Evolutionary conservation across 2,329 filamentous ascomycete genomes (phyloP).

Genomic region (Domatiomyces catenatus): DNA sequence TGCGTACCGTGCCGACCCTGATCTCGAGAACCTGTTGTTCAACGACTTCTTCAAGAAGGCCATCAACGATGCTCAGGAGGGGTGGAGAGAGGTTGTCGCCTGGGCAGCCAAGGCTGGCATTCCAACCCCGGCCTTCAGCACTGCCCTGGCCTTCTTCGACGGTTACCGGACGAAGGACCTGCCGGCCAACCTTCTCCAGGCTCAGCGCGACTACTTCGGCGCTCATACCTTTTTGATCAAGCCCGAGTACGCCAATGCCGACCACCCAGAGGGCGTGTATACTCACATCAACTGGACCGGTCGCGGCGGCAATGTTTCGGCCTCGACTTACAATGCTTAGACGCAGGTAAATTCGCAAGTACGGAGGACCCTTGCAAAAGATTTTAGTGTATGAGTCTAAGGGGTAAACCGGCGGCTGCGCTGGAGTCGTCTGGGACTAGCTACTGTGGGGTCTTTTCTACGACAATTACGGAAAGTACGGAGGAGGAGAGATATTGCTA

Average conservation of each 20-base stretch:
- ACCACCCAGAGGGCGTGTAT: constrained; percentile 72
- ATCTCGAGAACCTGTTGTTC: constrained; percentile 96
- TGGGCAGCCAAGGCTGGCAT: constrained; percentile 90
- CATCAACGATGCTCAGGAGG: constrained; percentile 87
- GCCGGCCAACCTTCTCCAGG: constrained; percentile 94
- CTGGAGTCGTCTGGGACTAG: too few relatives aligned
- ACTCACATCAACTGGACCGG: constrained; percentile 99
- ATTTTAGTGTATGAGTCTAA: too few relatives aligned
- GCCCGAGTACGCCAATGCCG: constrained; percentile 59
- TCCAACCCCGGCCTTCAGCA: constrained; percentile 90
- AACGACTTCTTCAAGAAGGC: constrained; percentile 99
- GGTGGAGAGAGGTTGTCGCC: constrained; percentile 81
- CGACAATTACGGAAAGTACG: too few relatives aligned
- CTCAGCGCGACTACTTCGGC: constrained; percentile 98
- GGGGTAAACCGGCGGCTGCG: too few relatives aligned
- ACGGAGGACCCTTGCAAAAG: too few relatives aligned
- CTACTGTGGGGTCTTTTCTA: too few relatives aligned
- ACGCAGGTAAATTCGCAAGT: neutral
- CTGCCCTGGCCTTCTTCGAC: constrained; percentile 95
- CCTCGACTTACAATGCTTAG: constrained; percentile 95
- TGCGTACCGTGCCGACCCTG: constrained; percentile 84
- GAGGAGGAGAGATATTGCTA: too few relatives aligned
- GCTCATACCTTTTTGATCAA: constrained; percentile 82
- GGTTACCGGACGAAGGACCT: constrained; percentile 95
- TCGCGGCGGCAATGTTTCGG: constrained; percentile 89